Base-by-base conservation (phyloP, 345 rosid species). In the Cardamine chenopodiifolia region DNA sequence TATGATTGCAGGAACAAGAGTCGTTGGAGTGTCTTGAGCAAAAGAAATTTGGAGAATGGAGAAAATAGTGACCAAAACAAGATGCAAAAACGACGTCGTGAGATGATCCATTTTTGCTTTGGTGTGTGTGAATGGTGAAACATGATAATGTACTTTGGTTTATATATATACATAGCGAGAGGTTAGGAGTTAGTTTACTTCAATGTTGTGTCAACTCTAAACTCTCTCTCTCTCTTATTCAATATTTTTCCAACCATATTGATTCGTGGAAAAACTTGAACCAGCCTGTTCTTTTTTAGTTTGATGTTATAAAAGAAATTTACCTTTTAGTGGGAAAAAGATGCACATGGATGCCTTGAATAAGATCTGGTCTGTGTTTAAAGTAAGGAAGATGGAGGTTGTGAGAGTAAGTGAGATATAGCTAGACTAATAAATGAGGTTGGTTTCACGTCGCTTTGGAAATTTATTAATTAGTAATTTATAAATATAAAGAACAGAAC, bases 1-100 rank as follows among this genome's bases (percentile, higher is more conserved):
- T 0, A 88, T 75, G 62, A 94, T 83, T 0, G 90, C 96, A 2
- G 97, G 97, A 54, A 88, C 87, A 32, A 91, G 84, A 68, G 89
- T 72, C 50, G 78, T 53, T 45, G 82, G 53, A 20, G 72, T 84
- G 39, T 88, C 91, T 49, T 78, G 59, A 31, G 68, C 76, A 49
- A 65, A 49, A 15, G 81, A 49, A 22, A 50, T 32, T 26, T 56
- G 58, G 6, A 66, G 18, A 23, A 62, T 6, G 40, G 56, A 61
- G 19, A 59, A 49, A 29, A 81, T 75, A 39, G 42, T 58, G 32
- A 61, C 20, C 53, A 44, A 52, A 25, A 61, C 14, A 28, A 78
- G 10, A 59, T 67, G 66, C 60, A 26, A 61, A 52, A 31, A 59
- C 57, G 60, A 53, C 55, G 7, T 61, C 72, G 14, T 65, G 61